Evolutionary conservation across 306 rosid genomes (phyloP).

Genomic region (Vicia sativa): DNA sequence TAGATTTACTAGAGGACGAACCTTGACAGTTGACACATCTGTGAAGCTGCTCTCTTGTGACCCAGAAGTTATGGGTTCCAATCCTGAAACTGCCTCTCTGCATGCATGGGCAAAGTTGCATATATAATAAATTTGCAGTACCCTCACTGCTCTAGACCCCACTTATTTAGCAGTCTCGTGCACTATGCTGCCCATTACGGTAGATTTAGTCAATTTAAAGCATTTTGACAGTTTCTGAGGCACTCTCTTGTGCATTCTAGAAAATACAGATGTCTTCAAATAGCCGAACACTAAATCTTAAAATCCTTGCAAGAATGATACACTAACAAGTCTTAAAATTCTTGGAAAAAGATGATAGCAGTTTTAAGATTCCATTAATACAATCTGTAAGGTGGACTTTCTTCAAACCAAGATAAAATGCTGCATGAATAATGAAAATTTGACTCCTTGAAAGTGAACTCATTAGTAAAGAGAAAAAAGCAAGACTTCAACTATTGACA

Average conservation of each 20-base stretch:
- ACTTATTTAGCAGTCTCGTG: not conserved
- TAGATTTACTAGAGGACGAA: not conserved
- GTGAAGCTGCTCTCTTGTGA: not conserved
- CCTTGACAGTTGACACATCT: not conserved
- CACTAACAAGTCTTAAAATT: not conserved
- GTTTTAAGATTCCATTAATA: slow-evolving; percentile 9
- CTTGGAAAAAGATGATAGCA: slow-evolving; percentile 5
- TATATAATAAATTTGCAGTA: not conserved
- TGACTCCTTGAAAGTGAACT: slow-evolving; percentile 9
- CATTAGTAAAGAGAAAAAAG: not conserved
- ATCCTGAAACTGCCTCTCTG: not conserved
- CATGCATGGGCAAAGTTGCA: not conserved
- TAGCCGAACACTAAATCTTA: slow-evolving; percentile 1
- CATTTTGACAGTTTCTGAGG: not conserved
- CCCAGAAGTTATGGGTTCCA: not conserved
- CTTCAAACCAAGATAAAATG: slow-evolving; percentile 11
- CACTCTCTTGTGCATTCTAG: not conserved
- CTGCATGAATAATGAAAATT: slow-evolving; percentile 8
- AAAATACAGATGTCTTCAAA: slow-evolving; percentile 5
- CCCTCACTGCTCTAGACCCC: not conserved
- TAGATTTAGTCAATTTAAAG: not conserved
- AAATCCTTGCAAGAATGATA: slow-evolving; percentile 1
- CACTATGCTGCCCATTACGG: slow-evolving; percentile 2
- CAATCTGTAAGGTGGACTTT: not conserved
- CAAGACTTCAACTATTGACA: no score